phyloP scores from a whole-genome alignment of 306 rosid genomes.

The barrel medic (Medicago truncatula) region MtrunA17r5.0-ANR NC_053042.1:40353001-40353500 shows the following conservation, averaged over 20 bases:
- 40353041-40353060: constrained; percentile 11
- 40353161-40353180: constrained; percentile 47
- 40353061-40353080: not conserved
- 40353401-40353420: constrained; percentile 38
- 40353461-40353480: constrained; percentile 99
- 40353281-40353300: constrained; percentile 10
- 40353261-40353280: constrained; percentile 28
- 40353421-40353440: constrained; percentile 39
- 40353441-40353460: constrained; percentile 72
- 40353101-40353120: not conserved
- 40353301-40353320: constrained; percentile 38
- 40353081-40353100: not conserved
- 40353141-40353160: constrained; percentile 4
- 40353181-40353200: constrained; percentile 65
- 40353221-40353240: constrained; percentile 78
- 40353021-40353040: not conserved
- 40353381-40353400: constrained; percentile 22
- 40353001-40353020: constrained; percentile 16
- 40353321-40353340: constrained; percentile 96
- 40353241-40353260: constrained; percentile 61
- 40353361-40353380: constrained; percentile 94
- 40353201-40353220: constrained; percentile 83
- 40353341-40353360: constrained; percentile 99
- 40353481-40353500: constrained; percentile 98
- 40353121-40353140: not conserved